phyloP scores from a whole-genome alignment of 1,284 basidiomycete genomes.

The Melampsora larici-populina region DNA sequence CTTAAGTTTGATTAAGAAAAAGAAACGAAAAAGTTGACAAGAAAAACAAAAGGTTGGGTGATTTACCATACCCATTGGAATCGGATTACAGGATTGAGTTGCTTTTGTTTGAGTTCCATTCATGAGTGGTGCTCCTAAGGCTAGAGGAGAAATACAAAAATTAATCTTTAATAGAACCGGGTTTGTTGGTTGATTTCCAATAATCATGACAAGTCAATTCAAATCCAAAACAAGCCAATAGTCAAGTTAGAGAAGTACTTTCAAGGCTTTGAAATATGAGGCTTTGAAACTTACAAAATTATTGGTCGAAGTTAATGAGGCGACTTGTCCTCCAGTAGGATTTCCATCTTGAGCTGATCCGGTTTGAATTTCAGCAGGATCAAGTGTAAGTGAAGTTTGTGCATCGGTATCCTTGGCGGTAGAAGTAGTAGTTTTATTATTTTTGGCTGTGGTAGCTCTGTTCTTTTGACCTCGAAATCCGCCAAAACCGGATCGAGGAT shows the following conservation, averaged over 20 bases:
- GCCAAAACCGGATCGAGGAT: too few species aligned
- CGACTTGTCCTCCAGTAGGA: not conserved
- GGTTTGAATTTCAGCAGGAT: not conserved
- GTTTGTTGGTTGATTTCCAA: too few species aligned
- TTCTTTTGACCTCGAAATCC: too few species aligned
- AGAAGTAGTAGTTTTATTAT: too few species aligned
- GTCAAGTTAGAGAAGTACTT: not conserved
- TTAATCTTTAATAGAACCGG: not conserved
- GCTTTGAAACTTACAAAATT: not conserved
- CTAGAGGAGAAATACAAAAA: not conserved
- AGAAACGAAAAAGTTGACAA: not conserved
- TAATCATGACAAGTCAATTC: too few species aligned
- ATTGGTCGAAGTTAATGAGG: not conserved
- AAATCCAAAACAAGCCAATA: too few species aligned
- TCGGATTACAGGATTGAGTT: not conserved
- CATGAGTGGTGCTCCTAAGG: not conserved
- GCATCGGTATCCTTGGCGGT: too few species aligned
- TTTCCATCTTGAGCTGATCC: not conserved
- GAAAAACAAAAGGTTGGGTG: not conserved
- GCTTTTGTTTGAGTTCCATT: not conserved
- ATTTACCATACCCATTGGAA: not conserved
- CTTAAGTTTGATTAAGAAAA: not conserved
- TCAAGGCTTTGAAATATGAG: not conserved
- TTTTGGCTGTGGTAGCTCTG: too few species aligned
- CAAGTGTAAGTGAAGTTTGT: too few species aligned